Conservation (phyloP, 495 filamentous ascomycete genomes). For the Pyrenula aspistea region DNA sequence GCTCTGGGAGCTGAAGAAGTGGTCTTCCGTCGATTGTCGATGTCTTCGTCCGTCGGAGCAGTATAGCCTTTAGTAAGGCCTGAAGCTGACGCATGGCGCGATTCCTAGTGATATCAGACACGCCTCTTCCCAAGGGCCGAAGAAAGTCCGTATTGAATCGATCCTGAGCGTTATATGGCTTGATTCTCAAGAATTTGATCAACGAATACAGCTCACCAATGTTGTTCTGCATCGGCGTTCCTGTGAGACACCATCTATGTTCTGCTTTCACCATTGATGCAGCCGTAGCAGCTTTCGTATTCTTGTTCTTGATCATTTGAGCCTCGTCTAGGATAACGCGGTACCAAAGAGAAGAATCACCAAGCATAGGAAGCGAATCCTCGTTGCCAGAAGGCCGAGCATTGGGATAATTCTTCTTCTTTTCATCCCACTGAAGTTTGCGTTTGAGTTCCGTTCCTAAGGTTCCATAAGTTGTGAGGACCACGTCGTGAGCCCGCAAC, state of each 20-base stretch:
- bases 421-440: constrained; percentile 29
- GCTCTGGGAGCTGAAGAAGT: constrained; percentile 62
- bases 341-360: constrained; percentile 58
- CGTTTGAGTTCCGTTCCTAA: constrained; percentile 57
- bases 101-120: constrained; percentile 14
- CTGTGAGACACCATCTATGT: constrained; percentile 77
- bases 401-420: constrained; percentile 17
- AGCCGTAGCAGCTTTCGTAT: constrained; percentile 52
- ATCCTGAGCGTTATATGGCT: constrained; percentile 58
- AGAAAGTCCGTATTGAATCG: constrained; percentile 47
- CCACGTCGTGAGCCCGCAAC: constrained; percentile 63
- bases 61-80: constrained; percentile 69
- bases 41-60: constrained; percentile 75
- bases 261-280: constrained; percentile 47
- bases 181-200: constrained; percentile 69
- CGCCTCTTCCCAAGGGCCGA: constrained; percentile 29
- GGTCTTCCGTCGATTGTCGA: constrained; percentile 77
- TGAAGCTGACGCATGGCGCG: constrained; percentile 62
- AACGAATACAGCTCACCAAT: constrained; percentile 74
- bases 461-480: constrained; percentile 84
- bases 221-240: constrained; percentile 91
- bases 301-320: constrained; percentile 84
- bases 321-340: constrained; percentile 88
- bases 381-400: constrained; percentile 13
- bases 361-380: constrained; percentile 44